Evolutionary conservation across 768 basidiomycete species (phyloP).

Genomic region (Amanita phalloides): DNA sequence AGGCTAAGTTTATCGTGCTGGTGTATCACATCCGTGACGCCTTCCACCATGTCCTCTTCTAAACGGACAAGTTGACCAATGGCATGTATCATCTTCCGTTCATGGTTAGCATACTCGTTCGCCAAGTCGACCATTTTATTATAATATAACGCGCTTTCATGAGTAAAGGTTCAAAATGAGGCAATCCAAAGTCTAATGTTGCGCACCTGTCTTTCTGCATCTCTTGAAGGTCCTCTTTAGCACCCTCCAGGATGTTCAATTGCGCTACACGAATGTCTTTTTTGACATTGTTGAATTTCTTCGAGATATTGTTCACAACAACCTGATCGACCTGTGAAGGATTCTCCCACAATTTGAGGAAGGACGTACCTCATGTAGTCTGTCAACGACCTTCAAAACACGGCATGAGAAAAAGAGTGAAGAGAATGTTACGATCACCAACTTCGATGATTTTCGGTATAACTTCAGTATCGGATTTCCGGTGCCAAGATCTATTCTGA

Average conservation of each 20-base stretch:
- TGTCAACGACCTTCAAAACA: slow-evolving; percentile 31
- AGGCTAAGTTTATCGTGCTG: slow-evolving; percentile 38
- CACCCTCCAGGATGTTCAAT: slow-evolving; percentile 34
- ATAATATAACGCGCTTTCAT: slow-evolving; percentile 35
- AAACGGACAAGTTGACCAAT: slow-evolving; percentile 33
- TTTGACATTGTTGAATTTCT: slow-evolving; percentile 36
- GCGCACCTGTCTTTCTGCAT: slow-evolving; percentile 35
- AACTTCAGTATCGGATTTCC: not conserved
- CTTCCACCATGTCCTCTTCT: slow-evolving; percentile 22
- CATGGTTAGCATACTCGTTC: slow-evolving; percentile 35
- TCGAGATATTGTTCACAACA: slow-evolving; percentile 33
- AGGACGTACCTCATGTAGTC: slow-evolving; percentile 33
- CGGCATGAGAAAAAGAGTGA: not conserved
- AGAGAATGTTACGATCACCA: slow-evolving; percentile 7
- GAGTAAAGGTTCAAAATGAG: not conserved
- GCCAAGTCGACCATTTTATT: slow-evolving; percentile 46
- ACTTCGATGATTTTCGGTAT: slow-evolving; percentile 30
- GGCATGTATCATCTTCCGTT: slow-evolving; percentile 25
- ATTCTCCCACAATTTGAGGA: not conserved
- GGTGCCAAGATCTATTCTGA: not conserved
- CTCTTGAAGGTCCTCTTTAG: slow-evolving; percentile 29
- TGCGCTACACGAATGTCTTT: slow-evolving; percentile 34
- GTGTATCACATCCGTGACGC: slow-evolving; percentile 28
- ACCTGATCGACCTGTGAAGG: slow-evolving; percentile 21
- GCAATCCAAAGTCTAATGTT: not conserved